A percentile compares a stretch with the other conserved stretches of the same genome.
Conservation (phyloP, 2,329 filamentous ascomycete species). For the Ophiobolus disseminans region DNA sequence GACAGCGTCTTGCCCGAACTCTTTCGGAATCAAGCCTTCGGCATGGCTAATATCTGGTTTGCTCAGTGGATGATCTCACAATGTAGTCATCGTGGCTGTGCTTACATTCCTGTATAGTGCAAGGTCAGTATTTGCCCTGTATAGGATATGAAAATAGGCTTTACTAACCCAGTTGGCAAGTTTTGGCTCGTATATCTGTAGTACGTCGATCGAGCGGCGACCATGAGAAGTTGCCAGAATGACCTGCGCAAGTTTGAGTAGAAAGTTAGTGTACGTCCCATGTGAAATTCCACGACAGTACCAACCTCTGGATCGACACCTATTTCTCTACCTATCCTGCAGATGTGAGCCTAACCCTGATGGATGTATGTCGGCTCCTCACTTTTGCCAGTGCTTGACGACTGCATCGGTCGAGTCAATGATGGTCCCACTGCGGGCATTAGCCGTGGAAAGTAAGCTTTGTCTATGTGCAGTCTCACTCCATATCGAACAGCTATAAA, state of each 20-base stretch:
- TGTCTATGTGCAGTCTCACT: conserved; percentile 20
- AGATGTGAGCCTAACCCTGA: conserved; percentile 13
- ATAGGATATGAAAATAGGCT: no score
- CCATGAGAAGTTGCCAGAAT: conserved; percentile 94
- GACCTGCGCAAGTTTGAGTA: conserved; percentile 46
- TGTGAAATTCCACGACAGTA: not conserved
- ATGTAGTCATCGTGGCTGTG: no score
- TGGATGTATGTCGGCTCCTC: conserved; percentile 34
- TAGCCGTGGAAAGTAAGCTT: not conserved
- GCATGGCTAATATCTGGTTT: conserved; percentile 75
- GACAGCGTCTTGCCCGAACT: conserved; percentile 77
- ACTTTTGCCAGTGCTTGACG: conserved; percentile 78
- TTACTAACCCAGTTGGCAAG: conserved; percentile 96
- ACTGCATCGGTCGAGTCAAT: conserved; percentile 82
- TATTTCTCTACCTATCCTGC: conserved; percentile 80
- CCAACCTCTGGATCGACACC: conserved; percentile 81
- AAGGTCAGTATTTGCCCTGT: no score
- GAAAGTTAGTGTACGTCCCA: not conserved
- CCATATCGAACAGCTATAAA: conserved; percentile 46
- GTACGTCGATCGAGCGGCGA: conserved; percentile 83
- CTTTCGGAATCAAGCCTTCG: conserved; percentile 78
- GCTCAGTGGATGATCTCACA: no score
- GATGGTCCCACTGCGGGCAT: conserved; percentile 69
- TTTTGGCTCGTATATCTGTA: conserved; percentile 78
- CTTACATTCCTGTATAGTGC: conserved; percentile 1